A percentile compares a stretch with the other conserved stretches of the same genome.
Evolutionary conservation across 2,329 filamentous ascomycete genomes (phyloP).

Genomic region (Neofusicoccum laricinum): DNA sequence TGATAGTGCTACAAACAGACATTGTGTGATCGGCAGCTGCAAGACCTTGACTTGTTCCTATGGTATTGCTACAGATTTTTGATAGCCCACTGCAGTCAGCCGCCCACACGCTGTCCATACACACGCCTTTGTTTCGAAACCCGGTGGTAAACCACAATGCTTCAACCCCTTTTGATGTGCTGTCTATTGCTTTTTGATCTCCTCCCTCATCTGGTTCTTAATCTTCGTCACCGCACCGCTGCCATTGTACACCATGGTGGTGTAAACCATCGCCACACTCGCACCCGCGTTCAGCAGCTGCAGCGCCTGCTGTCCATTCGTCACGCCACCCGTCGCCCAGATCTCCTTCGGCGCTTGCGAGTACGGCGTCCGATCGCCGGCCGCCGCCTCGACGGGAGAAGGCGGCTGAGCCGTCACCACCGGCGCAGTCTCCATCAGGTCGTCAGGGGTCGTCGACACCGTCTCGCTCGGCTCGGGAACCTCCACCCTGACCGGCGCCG

Average conservation of each 20-base stretch:
- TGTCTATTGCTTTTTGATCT: slow-evolving; percentile 26
- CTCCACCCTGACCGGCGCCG: slow-evolving; percentile 8
- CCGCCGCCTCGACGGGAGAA: slow-evolving; percentile 21
- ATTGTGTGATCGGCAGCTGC: no score
- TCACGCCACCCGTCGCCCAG: slow-evolving; percentile 92
- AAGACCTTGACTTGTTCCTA: no score
- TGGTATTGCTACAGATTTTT: no score
- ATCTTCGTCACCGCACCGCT: slow-evolving; percentile 57
- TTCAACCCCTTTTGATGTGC: no score
- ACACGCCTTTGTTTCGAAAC: no score
- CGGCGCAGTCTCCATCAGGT: slow-evolving; percentile 30
- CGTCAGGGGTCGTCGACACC: slow-evolving; percentile 21
- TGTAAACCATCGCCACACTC: slow-evolving; percentile 89
- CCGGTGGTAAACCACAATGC: no score
- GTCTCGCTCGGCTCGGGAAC: slow-evolving; percentile 7
- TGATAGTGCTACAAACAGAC: no score
- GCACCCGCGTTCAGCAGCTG: slow-evolving; percentile 84
- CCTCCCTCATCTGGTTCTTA: slow-evolving; percentile 50
- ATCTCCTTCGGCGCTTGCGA: slow-evolving; percentile 66
- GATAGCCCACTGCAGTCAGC: no score
- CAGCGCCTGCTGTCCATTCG: slow-evolving; percentile 78
- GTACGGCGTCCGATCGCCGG: slow-evolving; percentile 24
- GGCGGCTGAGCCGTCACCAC: slow-evolving; percentile 25
- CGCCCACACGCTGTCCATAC: no score
- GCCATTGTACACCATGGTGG: slow-evolving; percentile 65